Percentiles rank a stretch among this genome's conserved stretches.
phyloP scores from a whole-genome alignment of 2,329 filamentous ascomycete species.

The Mycogone perniciosa region DNA sequence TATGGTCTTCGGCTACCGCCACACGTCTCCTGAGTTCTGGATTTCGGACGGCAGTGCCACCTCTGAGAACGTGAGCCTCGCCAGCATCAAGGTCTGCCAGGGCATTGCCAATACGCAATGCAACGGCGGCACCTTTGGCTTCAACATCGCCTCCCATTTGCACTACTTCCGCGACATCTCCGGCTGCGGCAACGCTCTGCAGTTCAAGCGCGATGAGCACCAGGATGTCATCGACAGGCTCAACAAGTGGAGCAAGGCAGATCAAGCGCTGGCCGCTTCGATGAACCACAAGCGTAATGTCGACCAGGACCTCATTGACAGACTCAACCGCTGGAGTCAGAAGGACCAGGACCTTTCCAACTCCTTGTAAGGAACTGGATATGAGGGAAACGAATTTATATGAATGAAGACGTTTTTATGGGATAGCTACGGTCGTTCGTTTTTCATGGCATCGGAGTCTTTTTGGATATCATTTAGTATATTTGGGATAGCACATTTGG shows the following conservation, averaged over 20 bases:
- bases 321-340: too few species aligned
- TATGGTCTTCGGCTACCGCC: conserved; percentile 53
- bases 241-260: conserved; percentile 29
- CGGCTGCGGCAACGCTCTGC: conserved; percentile 29
- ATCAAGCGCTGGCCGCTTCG: conserved; percentile 24
- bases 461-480: too few species aligned
- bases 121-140: conserved; percentile 43
- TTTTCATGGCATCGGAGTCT: too few species aligned
- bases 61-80: conserved; percentile 31
- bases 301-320: conserved; percentile 6
- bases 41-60: conserved; percentile 33
- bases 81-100: conserved; percentile 40
- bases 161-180: conserved; percentile 43
- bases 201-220: conserved; percentile 24
- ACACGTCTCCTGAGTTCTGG: conserved; percentile 67
- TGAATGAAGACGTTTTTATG: too few species aligned
- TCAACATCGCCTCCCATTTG: conserved; percentile 40
- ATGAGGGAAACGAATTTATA: too few species aligned
- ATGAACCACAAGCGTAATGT: neutral
- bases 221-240: conserved; percentile 34
- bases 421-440: too few species aligned
- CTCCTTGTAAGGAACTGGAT: too few species aligned
- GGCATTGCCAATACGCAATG: conserved; percentile 43
- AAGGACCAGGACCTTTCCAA: too few species aligned
- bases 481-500: too few species aligned